Base-by-base conservation (phyloP, 768 basidiomycete genomes). In the Lanmaoa rubissima region DNA sequence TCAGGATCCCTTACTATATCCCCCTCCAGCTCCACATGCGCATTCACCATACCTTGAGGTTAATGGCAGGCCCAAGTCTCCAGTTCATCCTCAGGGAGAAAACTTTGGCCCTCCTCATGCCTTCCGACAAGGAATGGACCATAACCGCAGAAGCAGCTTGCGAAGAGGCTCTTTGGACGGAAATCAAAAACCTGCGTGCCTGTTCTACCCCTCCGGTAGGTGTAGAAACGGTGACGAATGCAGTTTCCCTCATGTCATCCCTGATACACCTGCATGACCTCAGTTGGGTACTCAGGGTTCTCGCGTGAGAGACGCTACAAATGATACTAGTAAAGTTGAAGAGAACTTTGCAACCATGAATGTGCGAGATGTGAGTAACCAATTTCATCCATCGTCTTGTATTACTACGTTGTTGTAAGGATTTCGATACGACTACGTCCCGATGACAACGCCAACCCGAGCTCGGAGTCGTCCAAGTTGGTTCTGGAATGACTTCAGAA, bases 171-270 rank as follows among this genome's bases (percentile, higher is more conserved):
- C 87, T 17, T 85, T 88, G 58, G 80, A 76, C 13, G 74, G 73
- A 40, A 74, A 77, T 55, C 79, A 85, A 31, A 90, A 85, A 67
- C 89, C 89, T 17, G 83, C 89, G 6, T 94, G 92, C 67, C 72
- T 92, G 49, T 94, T 94, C 79, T 94, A 85, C 80, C 92, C 92
- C n/a, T 72, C 86, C 52, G 92, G 92, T 61, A 79, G 87, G 65
- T 94, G 92, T 76, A 92, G 89, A 74, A 94, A 94, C 65, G 92
- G 92, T 46, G 85, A 88, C 65, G 87, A 90, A 5, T 94, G 92
- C 66, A 87, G 91, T 41, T 94, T 90, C 81, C 90, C 91, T 19
- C 92, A 94, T 65, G 76, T 94, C 24, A 71, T 86, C 51, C 79
- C 84, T 16, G 87, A 88, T 58, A 75, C 74, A 24, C 72, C 76